Conservation (phyloP, 257 asterid species). For the Scutellaria minor region DNA sequence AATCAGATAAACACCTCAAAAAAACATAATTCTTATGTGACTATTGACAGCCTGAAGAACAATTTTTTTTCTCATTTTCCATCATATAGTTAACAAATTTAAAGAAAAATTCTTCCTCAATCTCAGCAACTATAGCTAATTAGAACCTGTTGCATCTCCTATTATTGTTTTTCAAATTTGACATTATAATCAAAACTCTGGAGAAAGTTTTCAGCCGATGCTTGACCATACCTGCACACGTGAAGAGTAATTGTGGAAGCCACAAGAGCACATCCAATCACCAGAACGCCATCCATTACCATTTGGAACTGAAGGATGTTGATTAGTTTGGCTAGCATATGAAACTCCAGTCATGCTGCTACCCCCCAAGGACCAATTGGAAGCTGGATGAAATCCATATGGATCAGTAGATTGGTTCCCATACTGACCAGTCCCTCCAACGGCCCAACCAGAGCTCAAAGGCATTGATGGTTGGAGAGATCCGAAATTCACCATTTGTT, state of each 20-base stretch:
- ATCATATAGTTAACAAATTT: slow-evolving; percentile 11
- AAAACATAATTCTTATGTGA: neutral
- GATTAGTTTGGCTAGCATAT: slow-evolving; percentile 50
- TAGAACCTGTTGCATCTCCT: neutral
- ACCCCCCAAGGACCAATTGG: slow-evolving; percentile 55
- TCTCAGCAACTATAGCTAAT: slow-evolving; percentile 10
- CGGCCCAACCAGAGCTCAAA: slow-evolving; percentile 66
- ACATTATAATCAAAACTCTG: slow-evolving; percentile 17
- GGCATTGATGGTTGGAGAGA: slow-evolving; percentile 62
- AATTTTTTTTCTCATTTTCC: slow-evolving; percentile 12
- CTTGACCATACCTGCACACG: slow-evolving; percentile 62
- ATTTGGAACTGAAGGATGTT: slow-evolving; percentile 56
- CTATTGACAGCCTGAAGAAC: slow-evolving; percentile 1
- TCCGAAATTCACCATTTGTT: slow-evolving; percentile 53
- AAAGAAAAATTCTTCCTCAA: slow-evolving; percentile 18
- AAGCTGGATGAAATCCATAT: slow-evolving; percentile 59
- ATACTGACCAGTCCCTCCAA: slow-evolving; percentile 56
- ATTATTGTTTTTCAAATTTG: slow-evolving; percentile 12
- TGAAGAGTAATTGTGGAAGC: slow-evolving; percentile 91
- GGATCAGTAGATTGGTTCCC: slow-evolving; percentile 51
- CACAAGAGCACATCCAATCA: slow-evolving; percentile 89
- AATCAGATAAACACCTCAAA: slow-evolving; percentile 9
- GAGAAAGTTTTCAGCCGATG: slow-evolving; percentile 20
- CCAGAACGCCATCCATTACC: slow-evolving; percentile 83
- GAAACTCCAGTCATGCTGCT: slow-evolving; percentile 52